These are phyloP conservation scores for Curvularia eragrostidis DNA, from an alignment of 2,329 filamentous ascomycete species.

Conservation along the genomic window DNA sequence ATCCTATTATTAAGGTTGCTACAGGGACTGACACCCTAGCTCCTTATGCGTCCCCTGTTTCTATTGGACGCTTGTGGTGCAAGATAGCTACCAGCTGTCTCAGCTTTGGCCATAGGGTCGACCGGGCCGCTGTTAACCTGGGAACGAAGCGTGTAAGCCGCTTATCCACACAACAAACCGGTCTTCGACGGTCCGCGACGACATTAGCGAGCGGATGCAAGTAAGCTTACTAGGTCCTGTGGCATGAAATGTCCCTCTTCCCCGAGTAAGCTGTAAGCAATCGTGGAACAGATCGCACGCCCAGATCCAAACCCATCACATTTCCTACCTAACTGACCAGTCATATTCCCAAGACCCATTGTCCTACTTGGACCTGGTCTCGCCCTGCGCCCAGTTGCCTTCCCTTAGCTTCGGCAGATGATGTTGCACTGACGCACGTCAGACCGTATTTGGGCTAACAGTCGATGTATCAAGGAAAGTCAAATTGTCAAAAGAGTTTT, in stretches of 20 bases:
- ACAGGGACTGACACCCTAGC: not conserved
- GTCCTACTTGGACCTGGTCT: not conserved
- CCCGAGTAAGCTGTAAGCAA: slow-evolving; percentile 8
- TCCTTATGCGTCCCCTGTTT: not conserved
- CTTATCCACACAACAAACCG: slow-evolving; percentile 5
- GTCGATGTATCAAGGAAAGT: not conserved
- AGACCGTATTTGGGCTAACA: slow-evolving; percentile 6
- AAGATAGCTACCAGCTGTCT: slow-evolving; percentile 4
- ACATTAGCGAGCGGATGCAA: slow-evolving; percentile 17
- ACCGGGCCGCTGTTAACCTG: slow-evolving; percentile 10
- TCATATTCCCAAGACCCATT: slow-evolving; percentile 4
- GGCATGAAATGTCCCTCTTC: slow-evolving; percentile 4
- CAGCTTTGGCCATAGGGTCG: slow-evolving; percentile 4
- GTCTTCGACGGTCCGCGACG: slow-evolving; percentile 11
- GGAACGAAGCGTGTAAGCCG: not conserved
- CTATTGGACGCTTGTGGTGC: slow-evolving; percentile 2
- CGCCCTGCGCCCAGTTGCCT: not conserved
- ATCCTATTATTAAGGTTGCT: slow-evolving; percentile 7
- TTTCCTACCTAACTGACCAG: slow-evolving; percentile 2
- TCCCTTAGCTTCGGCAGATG: not conserved
- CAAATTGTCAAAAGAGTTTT: not conserved
- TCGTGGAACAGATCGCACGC: slow-evolving; percentile 5
- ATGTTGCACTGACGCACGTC: slow-evolving; percentile 7
- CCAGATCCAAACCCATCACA: slow-evolving; percentile 3
- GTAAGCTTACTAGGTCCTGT: slow-evolving; percentile 23